These are phyloP conservation scores for Penicilliopsis zonata DNA, from an alignment of 495 filamentous ascomycete genomes.

Conservation along the genomic window DNA sequence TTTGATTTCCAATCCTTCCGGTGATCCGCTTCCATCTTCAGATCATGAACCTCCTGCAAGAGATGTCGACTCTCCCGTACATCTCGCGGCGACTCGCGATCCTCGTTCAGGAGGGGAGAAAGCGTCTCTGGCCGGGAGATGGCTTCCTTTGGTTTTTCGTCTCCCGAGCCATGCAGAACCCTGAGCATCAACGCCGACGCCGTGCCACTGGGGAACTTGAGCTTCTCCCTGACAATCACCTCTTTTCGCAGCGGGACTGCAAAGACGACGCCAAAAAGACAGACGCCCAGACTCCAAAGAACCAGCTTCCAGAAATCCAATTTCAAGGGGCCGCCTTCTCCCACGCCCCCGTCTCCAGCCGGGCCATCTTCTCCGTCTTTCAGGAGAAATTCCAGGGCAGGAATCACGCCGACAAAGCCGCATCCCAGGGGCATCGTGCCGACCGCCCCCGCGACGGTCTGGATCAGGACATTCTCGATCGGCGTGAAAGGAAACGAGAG, in stretches of 20 bases:
- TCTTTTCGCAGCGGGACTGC: conserved; percentile 78
- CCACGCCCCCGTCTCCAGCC: conserved; percentile 39
- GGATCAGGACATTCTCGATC: conserved; percentile 94
- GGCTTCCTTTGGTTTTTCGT: conserved; percentile 13
- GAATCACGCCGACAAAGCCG: conserved; percentile 89
- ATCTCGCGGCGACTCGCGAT: conserved; percentile 3
- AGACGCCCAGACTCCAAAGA: conserved; percentile 82
- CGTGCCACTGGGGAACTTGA: conserved; percentile 90
- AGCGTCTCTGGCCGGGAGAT: too few relatives aligned
- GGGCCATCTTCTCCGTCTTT: conserved; percentile 52
- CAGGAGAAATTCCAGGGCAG: conserved; percentile 80
- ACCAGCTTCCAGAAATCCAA: conserved; percentile 65
- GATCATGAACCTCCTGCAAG: conserved; percentile 11
- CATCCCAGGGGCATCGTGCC: conserved; percentile 96
- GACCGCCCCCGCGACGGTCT: conserved; percentile 89
- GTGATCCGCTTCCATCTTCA: conserved; percentile 17
- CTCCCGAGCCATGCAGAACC: conserved; percentile 62
- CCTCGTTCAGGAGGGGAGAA: too few relatives aligned
- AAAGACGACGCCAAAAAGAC: conserved; percentile 93
- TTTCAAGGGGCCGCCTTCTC: conserved; percentile 55
- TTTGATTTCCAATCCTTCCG: conserved; percentile 49
- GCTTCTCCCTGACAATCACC: conserved; percentile 81
- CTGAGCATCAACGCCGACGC: conserved; percentile 89
- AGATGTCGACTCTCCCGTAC: conserved; percentile 10
- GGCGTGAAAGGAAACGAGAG: conserved; percentile 74